phyloP scores from a whole-genome alignment of 1,284 basidiomycete species.

The Athelia psychrophila region DNA sequence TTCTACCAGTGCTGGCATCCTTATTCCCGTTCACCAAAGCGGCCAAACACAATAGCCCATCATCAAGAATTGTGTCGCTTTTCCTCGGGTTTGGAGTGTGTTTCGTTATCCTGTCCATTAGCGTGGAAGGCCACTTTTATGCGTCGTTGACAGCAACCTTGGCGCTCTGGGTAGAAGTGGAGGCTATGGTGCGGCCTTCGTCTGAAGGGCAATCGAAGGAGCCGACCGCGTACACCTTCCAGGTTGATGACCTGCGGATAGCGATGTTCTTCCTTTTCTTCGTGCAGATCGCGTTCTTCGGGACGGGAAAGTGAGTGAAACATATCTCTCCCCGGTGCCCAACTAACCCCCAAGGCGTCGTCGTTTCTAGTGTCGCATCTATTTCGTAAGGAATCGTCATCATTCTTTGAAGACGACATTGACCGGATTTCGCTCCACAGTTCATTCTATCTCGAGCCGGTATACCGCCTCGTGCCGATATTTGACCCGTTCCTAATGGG shows the following conservation, averaged over 20 bases:
- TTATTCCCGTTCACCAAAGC: conserved; percentile 45
- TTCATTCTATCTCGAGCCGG: conserved; percentile 88
- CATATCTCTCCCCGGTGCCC: not conserved
- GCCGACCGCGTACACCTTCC: conserved; percentile 42
- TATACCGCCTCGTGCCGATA: conserved; percentile 84
- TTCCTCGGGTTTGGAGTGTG: conserved; percentile 76
- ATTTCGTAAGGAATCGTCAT: conserved; percentile 60
- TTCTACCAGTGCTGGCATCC: conserved; percentile 41
- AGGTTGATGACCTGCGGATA: conserved; percentile 65
- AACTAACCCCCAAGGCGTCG: conserved; percentile 1
- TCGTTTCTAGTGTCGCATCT: conserved; percentile 70
- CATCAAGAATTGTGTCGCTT: conserved; percentile 52
- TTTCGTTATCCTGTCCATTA: conserved; percentile 81
- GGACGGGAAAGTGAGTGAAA: conserved; percentile 76
- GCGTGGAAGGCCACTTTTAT: conserved; percentile 83
- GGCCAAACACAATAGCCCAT: conserved; percentile 31
- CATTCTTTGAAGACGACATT: not conserved
- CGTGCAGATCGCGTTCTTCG: conserved; percentile 87
- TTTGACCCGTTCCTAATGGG: conserved; percentile 90
- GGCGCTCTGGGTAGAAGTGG: conserved; percentile 70
- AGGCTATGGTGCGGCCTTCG: conserved; percentile 40
- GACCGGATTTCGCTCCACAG: conserved; percentile 28
- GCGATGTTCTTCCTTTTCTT: conserved; percentile 86
- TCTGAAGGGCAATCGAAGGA: conserved; percentile 7
- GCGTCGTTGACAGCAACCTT: conserved; percentile 64